phyloP scores from a whole-genome alignment of 352 stramenopile species.

The Phytophthora podocarpi region DNA sequence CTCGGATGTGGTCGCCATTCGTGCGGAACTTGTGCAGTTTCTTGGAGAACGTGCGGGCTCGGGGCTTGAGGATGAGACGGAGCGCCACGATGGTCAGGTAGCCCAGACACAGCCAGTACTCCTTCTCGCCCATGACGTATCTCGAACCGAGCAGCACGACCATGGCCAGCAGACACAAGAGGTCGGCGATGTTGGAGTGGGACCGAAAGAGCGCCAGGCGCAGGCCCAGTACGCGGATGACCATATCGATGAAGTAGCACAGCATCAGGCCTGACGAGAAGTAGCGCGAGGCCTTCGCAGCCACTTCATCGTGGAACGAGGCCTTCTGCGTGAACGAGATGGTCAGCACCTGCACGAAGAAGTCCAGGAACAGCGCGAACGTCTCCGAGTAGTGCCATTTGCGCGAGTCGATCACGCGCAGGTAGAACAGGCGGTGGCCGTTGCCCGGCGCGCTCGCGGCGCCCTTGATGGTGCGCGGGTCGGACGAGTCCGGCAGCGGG shows the following conservation, averaged over 20 bases:
- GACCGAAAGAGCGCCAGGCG: constrained; percentile 79
- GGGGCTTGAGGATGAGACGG: constrained; percentile 86
- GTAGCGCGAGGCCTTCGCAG: constrained; percentile 71
- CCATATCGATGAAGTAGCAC: constrained; percentile 86
- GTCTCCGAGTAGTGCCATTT: constrained; percentile 91
- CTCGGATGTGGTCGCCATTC: constrained; percentile 85
- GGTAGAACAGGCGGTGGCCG: constrained; percentile 75
- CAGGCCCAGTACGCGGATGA: constrained; percentile 75
- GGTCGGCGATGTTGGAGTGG: constrained; percentile 81
- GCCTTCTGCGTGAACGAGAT: constrained; percentile 76
- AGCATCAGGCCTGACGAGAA: constrained; percentile 80
- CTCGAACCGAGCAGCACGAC: constrained; percentile 55
- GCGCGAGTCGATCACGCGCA: constrained; percentile 86
- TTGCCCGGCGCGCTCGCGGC: constrained; percentile 38
- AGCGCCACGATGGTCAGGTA: constrained; percentile 74
- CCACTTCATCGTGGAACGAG: constrained; percentile 66
- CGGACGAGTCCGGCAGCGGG: constrained; percentile 66
- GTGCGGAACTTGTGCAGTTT: constrained; percentile 89
- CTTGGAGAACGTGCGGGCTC: constrained; percentile 84
- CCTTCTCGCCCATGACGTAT: constrained; percentile 59
- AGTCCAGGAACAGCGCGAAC: constrained; percentile 86
- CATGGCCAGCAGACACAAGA: constrained; percentile 75
- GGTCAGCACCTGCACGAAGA: constrained; percentile 82
- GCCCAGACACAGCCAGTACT: constrained; percentile 74
- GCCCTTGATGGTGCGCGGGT: constrained; percentile 75